phyloP scores from a whole-genome alignment of 2,329 filamentous ascomycete genomes.

The Talaromyces atroroseus region DNA sequence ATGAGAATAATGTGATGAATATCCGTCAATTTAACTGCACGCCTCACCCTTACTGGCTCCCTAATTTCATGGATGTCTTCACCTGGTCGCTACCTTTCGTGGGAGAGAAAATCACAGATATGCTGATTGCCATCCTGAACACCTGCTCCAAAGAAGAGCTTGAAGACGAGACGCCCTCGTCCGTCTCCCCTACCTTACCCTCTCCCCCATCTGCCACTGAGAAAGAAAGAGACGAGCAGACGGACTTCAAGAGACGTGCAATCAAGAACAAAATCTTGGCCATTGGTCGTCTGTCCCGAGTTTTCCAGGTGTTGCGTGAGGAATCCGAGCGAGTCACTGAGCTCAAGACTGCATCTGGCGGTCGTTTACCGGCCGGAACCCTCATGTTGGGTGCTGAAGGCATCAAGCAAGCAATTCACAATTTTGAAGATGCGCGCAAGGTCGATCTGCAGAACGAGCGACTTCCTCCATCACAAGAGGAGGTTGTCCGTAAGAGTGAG shows the following conservation, averaged over 20 bases:
- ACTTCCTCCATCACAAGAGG: conserved; percentile 84
- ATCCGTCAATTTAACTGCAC: conserved; percentile 99
- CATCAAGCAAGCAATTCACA: conserved; percentile 96
- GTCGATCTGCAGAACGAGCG: conserved; percentile 96
- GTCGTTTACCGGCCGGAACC: conserved; percentile 85
- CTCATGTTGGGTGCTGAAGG: conserved; percentile 97
- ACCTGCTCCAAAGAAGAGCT: conserved; percentile 99
- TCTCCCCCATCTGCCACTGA: conserved; percentile 58
- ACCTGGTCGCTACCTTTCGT: conserved; percentile 99
- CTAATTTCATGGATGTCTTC: conserved; percentile 99
- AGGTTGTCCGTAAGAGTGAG: conserved; percentile 77
- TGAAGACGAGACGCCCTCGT: conserved; percentile 75
- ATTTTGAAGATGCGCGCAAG: conserved; percentile 93
- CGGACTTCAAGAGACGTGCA: conserved; percentile 87
- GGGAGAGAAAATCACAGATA: conserved; percentile 97
- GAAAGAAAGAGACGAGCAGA: conserved; percentile 48
- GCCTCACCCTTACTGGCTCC: conserved; percentile 97
- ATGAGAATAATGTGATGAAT: conserved; percentile 99
- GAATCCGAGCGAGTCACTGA: conserved; percentile 96
- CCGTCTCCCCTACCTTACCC: conserved; percentile 63
- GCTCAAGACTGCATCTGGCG: conserved; percentile 92
- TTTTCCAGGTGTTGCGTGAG: conserved; percentile 97
- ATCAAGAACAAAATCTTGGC: conserved; percentile 99
- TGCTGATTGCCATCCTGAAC: conserved; percentile 97
- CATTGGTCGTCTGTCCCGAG: conserved; percentile 90